These are phyloP conservation scores for Skeletonema costatum DNA, from an alignment of 108 stramenopile species.

Conservation along the genomic window DNA sequence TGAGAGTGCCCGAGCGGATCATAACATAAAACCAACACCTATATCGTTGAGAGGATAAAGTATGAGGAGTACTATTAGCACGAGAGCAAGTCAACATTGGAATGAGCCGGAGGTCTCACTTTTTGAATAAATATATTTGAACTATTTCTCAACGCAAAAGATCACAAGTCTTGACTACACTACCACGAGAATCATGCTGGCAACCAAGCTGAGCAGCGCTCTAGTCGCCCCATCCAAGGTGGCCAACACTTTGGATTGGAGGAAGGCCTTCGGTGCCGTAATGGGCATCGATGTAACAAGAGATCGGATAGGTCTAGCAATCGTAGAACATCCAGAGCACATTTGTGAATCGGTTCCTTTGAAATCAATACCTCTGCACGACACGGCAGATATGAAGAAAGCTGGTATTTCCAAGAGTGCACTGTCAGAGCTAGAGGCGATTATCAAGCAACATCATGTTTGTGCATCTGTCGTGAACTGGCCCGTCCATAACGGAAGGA, in stretches of 20 bases:
- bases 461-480: slow-evolving; percentile 50
- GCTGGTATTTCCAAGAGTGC: slow-evolving; percentile 14
- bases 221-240: slow-evolving; percentile 44
- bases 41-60: no score
- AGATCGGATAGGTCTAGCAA: slow-evolving; percentile 44
- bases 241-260: slow-evolving; percentile 42
- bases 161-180: neutral
- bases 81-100: no score
- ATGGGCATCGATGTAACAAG: slow-evolving; percentile 37
- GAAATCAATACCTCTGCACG: slow-evolving; percentile 16
- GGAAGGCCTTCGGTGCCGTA: slow-evolving; percentile 34
- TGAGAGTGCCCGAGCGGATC: no score
- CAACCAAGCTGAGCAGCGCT: slow-evolving; percentile 39
- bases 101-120: no score
- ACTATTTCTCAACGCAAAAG: neutral
- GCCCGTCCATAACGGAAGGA: slow-evolving; percentile 45
- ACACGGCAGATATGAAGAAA: slow-evolving; percentile 7
- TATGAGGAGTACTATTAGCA: no score
- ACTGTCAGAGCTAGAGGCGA: slow-evolving; percentile 33
- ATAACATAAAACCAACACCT: no score
- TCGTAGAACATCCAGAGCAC: slow-evolving; percentile 39
- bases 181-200: slow-evolving; percentile 23
- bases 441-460: slow-evolving; percentile 32
- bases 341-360: slow-evolving; percentile 12
- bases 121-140: neutral